Conservation (phyloP, 2,329 filamentous ascomycete genomes). For the Fusarium aywerte region DNA sequence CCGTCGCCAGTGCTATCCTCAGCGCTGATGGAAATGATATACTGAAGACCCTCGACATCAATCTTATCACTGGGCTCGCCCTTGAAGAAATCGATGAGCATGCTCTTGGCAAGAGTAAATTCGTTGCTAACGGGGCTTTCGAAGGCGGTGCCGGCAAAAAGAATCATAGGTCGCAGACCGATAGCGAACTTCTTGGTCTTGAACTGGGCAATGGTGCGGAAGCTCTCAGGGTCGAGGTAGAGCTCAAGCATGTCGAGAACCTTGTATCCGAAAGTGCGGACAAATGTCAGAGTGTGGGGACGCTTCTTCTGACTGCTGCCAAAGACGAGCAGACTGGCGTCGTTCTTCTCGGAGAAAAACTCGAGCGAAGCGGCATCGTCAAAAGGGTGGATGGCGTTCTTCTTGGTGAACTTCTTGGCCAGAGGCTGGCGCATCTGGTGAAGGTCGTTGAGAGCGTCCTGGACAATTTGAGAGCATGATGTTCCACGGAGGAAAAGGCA, state of each 20-base stretch:
- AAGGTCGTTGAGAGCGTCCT: constrained; percentile 87
- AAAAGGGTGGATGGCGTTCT: constrained; percentile 95
- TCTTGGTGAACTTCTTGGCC: constrained; percentile 93
- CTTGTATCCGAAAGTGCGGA: constrained; percentile 85
- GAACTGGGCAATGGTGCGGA: constrained; percentile 78
- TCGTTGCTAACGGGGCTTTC: constrained; percentile 82
- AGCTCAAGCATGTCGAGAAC: constrained; percentile 96
- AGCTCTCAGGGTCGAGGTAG: constrained; percentile 79
- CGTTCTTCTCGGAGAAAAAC: constrained; percentile 97
- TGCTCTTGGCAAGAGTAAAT: constrained; percentile 86
- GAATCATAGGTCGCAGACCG: constrained; percentile 86
- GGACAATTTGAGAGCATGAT: constrained; percentile 82
- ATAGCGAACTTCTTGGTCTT: constrained; percentile 79
- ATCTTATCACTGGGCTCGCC: constrained; percentile 80
- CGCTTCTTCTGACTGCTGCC: constrained; percentile 92
- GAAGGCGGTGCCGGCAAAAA: constrained; percentile 91
- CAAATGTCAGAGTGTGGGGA: constrained; percentile 87
- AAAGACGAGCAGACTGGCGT: constrained; percentile 86
- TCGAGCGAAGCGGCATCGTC: constrained; percentile 88
- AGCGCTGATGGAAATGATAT: constrained; percentile 83
- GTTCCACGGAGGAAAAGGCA: constrained; percentile 91
- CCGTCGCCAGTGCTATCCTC: constrained; percentile 66
- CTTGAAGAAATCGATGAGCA: constrained; percentile 92
- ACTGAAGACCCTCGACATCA: constrained; percentile 94
- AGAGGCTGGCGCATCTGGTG: constrained; percentile 85